Conservation (phyloP, 345 rosid species). For the Linum usitatissimum region DNA sequence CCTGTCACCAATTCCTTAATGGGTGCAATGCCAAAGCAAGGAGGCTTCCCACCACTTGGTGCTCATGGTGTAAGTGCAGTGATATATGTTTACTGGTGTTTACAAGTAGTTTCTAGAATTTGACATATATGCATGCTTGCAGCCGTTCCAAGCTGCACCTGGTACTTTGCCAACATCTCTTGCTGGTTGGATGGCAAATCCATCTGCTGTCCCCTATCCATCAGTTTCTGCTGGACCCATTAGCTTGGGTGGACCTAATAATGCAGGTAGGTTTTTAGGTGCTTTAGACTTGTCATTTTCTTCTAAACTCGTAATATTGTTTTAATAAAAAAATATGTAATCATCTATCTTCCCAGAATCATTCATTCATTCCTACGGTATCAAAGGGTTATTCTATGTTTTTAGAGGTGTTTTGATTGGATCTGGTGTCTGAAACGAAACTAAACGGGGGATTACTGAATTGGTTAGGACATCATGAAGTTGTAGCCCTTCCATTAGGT, state of each 20-base stretch:
- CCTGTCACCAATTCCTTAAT: slow-evolving; percentile 37
- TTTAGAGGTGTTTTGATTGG: no score
- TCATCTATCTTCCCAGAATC: neutral
- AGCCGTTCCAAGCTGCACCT: slow-evolving; percentile 42
- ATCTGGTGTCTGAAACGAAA: no score
- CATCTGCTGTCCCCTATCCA: slow-evolving; percentile 32
- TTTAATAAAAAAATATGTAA: no score
- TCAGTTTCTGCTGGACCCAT: slow-evolving; percentile 34
- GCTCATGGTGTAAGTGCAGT: slow-evolving; percentile 39
- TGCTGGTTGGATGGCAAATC: slow-evolving; percentile 47
- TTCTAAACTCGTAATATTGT: neutral
- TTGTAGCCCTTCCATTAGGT: no score
- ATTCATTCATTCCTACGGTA: no score
- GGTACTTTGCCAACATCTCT: slow-evolving; percentile 38
- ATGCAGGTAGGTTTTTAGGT: neutral
- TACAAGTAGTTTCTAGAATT: neutral
- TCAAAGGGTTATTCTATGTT: no score
- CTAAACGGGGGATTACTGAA: no score
- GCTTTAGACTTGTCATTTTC: neutral
- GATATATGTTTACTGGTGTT: neutral
- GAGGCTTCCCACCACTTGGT: slow-evolving; percentile 38
- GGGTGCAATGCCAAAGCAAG: slow-evolving; percentile 38
- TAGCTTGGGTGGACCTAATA: slow-evolving; percentile 4
- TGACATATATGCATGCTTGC: slow-evolving; percentile 9
- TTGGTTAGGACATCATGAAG: no score